Evolutionary conservation across 1,284 basidiomycete species (phyloP), one percentile per base, ranked within the genome.

Genomic region (Crepidotus sp.): DNA sequence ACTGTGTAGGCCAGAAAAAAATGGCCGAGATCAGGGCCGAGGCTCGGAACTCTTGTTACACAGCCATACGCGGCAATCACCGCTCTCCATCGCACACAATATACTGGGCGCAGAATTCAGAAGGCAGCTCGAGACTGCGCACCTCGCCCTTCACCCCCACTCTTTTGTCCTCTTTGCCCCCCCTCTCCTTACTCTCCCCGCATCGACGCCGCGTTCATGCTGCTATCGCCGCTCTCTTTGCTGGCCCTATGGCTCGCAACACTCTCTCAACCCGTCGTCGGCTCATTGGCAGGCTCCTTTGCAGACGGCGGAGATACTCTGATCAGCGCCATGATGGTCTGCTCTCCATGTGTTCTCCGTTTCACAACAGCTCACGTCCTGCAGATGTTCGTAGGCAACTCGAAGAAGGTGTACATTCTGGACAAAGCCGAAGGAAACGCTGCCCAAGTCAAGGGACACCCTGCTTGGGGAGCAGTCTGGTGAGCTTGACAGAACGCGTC

Each of bases 321-420:
- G 46, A 67, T 80, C 43, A 77, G 76, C 50, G 77, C 75, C 8
- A 79, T 80, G 77, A 80, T 80, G 78, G 77, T 80, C 30, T 40
- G 69, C 18, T 14, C 19, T 4, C 13, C 15, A 4, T 18, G n/a
- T 36, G n/a, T 4, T 33, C 5, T 14, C 10, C n/a, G 15, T 10
- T 15, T 25, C 18, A 2, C 15, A 11, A 5, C 1, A 1, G 17
- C 18, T 27, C 8, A 40, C 21, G 1, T 19, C 15, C 15, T 53
- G 51, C 30, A 71, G 67, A 66, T 71, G 63, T 71, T 72, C 46
- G 58, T 77, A 30, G 74, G 76, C 5, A 76, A 73, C 53, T 63
- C 68, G 34, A 63, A 77, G 47, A 74, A 70, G 54, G 70, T 77
- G 2, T 73, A 74, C 54, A 72, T 76, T 6, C 57, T 75, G 0